A percentile compares a stretch with the other conserved stretches of the same genome.
Conservation (phyloP, 805 yeast species). For the Zygoascus flipseniorum region DNA sequence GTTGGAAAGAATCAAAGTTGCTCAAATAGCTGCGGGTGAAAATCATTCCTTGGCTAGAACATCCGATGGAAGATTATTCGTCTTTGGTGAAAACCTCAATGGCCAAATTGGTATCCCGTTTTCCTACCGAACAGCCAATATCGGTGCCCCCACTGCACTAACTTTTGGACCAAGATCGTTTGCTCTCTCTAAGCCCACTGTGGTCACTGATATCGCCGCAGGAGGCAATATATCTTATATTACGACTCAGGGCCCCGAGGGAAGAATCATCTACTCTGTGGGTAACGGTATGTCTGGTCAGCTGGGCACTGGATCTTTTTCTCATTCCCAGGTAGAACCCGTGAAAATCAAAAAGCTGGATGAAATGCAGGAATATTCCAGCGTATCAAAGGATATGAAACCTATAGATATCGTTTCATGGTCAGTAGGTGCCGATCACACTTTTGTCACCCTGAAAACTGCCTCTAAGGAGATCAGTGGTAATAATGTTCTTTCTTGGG, state of each 20-base stretch:
- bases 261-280: slow-evolving; percentile 43
- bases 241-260: slow-evolving; percentile 17
- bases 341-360: slow-evolving; percentile 42
- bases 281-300: slow-evolving; percentile 87
- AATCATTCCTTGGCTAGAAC: slow-evolving; percentile 69
- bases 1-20: slow-evolving; percentile 38
- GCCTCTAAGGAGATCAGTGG: neutral
- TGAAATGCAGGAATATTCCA: slow-evolving; percentile 48
- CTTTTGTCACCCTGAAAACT: slow-evolving; percentile 14
- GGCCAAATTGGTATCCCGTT: slow-evolving; percentile 82
- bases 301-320: slow-evolving; percentile 67
- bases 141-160: slow-evolving; percentile 60
- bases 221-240: slow-evolving; percentile 60
- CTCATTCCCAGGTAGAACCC: slow-evolving; percentile 68
- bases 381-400: slow-evolving; percentile 32
- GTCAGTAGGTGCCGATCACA: slow-evolving; percentile 59
- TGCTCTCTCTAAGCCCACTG: neutral
- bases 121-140: slow-evolving; percentile 53
- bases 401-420: slow-evolving; percentile 43
- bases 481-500: slow-evolving; percentile 56
- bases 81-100: slow-evolving; percentile 75
- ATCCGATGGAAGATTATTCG: slow-evolving; percentile 57
- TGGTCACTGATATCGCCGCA: slow-evolving; percentile 44
- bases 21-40: slow-evolving; percentile 62
- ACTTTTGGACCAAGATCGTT: neutral